These are phyloP conservation scores for Quercus agrifolia DNA, from an alignment of 306 rosid species.

Conservation along the genomic window DNA sequence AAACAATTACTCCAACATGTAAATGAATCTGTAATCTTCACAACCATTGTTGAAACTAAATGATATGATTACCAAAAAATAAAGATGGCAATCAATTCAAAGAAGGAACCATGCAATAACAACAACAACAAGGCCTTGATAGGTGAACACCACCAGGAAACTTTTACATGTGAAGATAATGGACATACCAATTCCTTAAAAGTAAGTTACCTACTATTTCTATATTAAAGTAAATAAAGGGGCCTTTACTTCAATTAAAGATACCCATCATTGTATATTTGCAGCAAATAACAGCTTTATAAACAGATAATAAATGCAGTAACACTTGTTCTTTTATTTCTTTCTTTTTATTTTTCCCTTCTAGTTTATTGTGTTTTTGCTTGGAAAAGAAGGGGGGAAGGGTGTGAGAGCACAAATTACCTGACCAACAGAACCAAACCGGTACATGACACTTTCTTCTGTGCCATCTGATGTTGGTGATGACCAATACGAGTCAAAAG, in stretches of 20 bases:
- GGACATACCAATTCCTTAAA: neutral
- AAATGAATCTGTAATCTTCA: neutral
- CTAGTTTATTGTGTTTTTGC: too few relatives aligned
- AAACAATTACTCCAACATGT: neutral
- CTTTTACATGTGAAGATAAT: neutral
- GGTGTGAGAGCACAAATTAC: constrained; percentile 27
- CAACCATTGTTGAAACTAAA: neutral
- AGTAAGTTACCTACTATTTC: neutral
- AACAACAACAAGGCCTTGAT: neutral
- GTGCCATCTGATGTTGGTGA: constrained; percentile 77
- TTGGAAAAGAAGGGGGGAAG: neutral
- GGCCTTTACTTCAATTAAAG: neutral
- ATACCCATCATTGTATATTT: neutral
- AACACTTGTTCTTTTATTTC: neutral
- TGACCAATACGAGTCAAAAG: constrained; percentile 94
- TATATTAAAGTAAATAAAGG: neutral
- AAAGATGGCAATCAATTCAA: neutral
- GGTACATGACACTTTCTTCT: constrained; percentile 69
- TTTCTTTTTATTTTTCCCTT: too few relatives aligned
- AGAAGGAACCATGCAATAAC: neutral
- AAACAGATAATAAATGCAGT: neutral
- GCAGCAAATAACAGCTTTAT: too few relatives aligned
- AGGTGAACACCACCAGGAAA: too few relatives aligned
- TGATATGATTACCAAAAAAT: neutral
- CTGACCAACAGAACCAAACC: constrained; percentile 99